phyloP scores from a whole-genome alignment of 2,329 filamentous ascomycete species.

The Beauveria caledonica region DNA sequence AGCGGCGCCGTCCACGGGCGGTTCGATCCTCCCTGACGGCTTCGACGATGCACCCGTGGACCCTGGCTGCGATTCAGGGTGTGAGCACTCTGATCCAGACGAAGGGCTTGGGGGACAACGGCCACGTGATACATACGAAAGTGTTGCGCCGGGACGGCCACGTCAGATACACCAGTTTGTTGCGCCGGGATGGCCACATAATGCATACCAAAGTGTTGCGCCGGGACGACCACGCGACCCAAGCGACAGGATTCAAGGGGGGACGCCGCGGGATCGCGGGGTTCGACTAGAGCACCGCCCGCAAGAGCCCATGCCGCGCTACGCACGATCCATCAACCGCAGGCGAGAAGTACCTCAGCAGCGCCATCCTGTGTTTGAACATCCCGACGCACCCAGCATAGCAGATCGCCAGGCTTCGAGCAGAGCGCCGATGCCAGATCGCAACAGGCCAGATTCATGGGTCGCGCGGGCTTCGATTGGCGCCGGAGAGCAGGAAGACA shows the following conservation, averaged over 20 bases:
- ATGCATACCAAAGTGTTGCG: too few species aligned
- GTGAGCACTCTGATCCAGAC: conserved; percentile 48
- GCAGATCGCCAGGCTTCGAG: conserved; percentile 1
- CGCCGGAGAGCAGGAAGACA: conserved; percentile 20
- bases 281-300: background rate
- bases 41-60: conserved; percentile 29
- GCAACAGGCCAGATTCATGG: conserved; percentile 16
- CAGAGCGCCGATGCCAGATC: background rate
- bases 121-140: too few species aligned
- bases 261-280: too few species aligned
- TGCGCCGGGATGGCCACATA: too few species aligned
- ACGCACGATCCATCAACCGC: background rate
- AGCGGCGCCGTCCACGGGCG: conserved; percentile 23
- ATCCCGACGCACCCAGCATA: background rate
- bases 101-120: conserved; percentile 24
- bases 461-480: conserved; percentile 20
- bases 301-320: background rate
- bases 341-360: background rate
- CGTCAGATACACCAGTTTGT: too few species aligned
- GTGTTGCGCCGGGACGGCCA: too few species aligned
- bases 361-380: background rate
- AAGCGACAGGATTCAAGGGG: too few species aligned
- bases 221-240: too few species aligned
- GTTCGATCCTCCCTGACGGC: conserved; percentile 23
- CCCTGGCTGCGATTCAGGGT: conserved; percentile 42